phyloP scores from a whole-genome alignment of 345 rosid genomes.

The Raphanus sativus region DNA sequence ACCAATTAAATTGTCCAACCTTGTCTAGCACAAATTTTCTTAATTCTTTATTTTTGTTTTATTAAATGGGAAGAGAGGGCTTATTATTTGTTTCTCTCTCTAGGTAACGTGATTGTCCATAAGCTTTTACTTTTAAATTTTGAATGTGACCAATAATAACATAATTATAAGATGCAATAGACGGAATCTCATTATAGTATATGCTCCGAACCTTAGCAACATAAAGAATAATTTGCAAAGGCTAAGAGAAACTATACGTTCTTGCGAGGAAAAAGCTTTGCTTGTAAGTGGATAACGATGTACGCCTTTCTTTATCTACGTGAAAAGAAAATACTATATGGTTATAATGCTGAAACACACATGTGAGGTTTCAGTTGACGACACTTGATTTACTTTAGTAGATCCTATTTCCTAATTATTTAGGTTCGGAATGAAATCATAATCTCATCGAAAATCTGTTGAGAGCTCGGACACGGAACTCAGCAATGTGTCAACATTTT shows the following conservation, averaged over 20 bases:
- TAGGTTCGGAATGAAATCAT: not conserved
- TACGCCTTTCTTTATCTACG: not conserved
- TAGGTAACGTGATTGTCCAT: not conserved
- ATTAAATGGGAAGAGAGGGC: not conserved
- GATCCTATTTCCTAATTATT: not conserved
- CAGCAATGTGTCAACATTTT: no score
- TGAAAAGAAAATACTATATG: not conserved
- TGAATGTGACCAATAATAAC: constrained; percentile 1
- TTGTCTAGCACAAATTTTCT: not conserved
- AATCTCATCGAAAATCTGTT: not conserved
- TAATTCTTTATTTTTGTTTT: not conserved
- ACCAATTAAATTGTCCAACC: not conserved
- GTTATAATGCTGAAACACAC: no score
- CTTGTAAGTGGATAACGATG: not conserved
- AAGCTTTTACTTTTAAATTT: not conserved
- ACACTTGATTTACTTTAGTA: not conserved
- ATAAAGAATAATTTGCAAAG: not conserved
- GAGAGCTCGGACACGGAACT: not conserved
- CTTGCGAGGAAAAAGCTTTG: not conserved
- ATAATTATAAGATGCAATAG: not conserved
- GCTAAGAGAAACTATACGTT: not conserved
- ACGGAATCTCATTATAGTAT: not conserved
- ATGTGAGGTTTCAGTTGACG: no score
- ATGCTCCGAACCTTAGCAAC: not conserved
- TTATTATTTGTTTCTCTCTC: not conserved